phyloP scores from a whole-genome alignment of 345 rosid genomes.

The Acer yangbiense region DNA sequence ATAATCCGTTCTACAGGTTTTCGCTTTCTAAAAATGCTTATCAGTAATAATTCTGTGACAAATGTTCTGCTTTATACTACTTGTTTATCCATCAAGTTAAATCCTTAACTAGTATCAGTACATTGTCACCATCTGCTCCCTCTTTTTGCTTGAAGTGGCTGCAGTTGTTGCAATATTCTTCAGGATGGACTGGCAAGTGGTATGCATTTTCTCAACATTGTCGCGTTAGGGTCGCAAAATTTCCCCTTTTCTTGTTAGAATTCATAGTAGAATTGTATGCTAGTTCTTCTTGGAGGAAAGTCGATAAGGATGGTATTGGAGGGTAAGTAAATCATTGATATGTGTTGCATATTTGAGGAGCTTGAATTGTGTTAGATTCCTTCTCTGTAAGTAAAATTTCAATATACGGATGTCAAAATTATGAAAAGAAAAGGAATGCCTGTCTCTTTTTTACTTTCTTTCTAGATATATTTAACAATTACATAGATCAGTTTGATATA shows the following conservation, averaged over 20 bases:
- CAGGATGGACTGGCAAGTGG: conserved; percentile 46
- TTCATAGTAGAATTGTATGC: neutral
- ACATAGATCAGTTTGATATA: neutral
- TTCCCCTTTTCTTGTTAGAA: neutral
- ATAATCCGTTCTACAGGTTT: neutral
- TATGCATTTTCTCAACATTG: conserved; percentile 26
- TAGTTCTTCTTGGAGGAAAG: neutral
- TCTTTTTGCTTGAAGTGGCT: conserved; percentile 40
- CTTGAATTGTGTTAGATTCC: neutral
- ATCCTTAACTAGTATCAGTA: conserved; percentile 44
- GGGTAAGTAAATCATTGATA: neutral
- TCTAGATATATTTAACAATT: neutral
- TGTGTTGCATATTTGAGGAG: neutral
- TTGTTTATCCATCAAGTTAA: conserved; percentile 11
- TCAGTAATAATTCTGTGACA: neutral
- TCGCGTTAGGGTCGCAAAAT: neutral
- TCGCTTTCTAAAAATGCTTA: neutral
- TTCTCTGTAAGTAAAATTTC: neutral
- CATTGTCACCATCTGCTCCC: conserved; percentile 37
- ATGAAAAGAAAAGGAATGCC: too few relatives aligned
- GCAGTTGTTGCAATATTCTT: conserved; percentile 45
- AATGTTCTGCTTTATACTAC: neutral
- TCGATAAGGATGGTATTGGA: neutral
- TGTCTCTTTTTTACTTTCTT: too few relatives aligned
- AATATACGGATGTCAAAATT: neutral